Conservation (phyloP, 1,284 basidiomycete species). For the Trichosporon coremiiforme region DNA sequence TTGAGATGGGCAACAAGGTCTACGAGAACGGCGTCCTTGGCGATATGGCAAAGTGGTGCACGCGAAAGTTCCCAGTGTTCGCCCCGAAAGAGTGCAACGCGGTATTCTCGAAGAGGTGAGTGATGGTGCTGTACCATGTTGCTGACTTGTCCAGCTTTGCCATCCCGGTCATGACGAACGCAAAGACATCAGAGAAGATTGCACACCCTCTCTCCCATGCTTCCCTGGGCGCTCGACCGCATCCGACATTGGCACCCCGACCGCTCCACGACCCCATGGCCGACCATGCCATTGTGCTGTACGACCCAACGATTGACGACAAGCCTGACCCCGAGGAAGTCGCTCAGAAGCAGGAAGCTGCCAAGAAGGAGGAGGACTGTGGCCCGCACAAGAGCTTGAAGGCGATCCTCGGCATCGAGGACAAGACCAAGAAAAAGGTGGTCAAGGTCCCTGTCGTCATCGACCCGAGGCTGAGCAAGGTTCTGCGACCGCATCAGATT, state of each 20-base stretch:
- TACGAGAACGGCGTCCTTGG: conserved; percentile 57
- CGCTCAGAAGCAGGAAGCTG: conserved; percentile 69
- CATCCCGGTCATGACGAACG: conserved; percentile 82
- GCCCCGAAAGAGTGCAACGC: conserved; percentile 76
- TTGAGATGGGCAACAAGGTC: conserved; percentile 58
- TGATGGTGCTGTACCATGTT: background rate
- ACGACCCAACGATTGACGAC: conserved; percentile 94
- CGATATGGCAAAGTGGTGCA: conserved; percentile 59
- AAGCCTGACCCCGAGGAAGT: conserved; percentile 68
- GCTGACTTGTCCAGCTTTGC: conserved; percentile 64
- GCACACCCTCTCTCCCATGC: conserved; percentile 67
- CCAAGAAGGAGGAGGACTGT: conserved; percentile 64
- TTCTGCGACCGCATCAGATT: conserved; percentile 93
- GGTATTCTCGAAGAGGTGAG: conserved; percentile 60
- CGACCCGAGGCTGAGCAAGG: conserved; percentile 82
- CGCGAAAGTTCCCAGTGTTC: conserved; percentile 79
- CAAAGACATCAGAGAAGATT: conserved; percentile 69
- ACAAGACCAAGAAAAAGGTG: conserved; percentile 65
- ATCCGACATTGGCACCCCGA: conserved; percentile 79
- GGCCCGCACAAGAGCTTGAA: conserved; percentile 87
- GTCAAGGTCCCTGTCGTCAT: conserved; percentile 95
- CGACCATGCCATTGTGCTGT: conserved; percentile 95
- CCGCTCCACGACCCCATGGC: conserved; percentile 96
- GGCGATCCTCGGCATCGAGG: conserved; percentile 72
- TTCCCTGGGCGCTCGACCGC: conserved; percentile 83